Evolutionary conservation across 345 rosid genomes (phyloP).

Genomic region (Brassica napus): DNA sequence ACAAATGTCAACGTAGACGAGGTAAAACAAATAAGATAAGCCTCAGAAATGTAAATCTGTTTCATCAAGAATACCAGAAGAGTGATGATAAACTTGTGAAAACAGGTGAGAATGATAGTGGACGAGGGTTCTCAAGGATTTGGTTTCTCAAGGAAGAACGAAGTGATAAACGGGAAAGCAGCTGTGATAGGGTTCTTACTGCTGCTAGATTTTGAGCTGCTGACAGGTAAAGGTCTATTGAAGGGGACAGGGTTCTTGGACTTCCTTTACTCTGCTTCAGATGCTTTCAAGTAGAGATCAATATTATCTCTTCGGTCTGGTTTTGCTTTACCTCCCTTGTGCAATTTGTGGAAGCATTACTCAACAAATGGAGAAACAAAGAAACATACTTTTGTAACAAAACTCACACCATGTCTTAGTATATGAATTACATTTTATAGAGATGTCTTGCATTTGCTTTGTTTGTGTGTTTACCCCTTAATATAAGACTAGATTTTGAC

Average conservation of each 20-base stretch:
- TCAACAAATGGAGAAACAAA: slow-evolving; percentile 3
- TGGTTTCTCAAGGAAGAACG: slow-evolving; percentile 77
- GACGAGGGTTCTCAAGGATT: slow-evolving; percentile 73
- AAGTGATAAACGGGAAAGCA: slow-evolving; percentile 88
- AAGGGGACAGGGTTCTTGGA: slow-evolving; percentile 95
- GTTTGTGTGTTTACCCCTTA: not conserved
- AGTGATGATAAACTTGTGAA: slow-evolving; percentile 22
- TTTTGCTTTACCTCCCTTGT: slow-evolving; percentile 10
- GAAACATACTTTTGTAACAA: slow-evolving; percentile 10
- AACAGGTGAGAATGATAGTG: slow-evolving; percentile 87
- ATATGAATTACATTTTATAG: slow-evolving; percentile 13
- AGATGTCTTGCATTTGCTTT: slow-evolving; percentile 21
- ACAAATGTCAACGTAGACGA: slow-evolving; percentile 85
- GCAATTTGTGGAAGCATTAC: slow-evolving; percentile 15
- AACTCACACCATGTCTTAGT: slow-evolving; percentile 20
- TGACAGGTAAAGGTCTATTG: slow-evolving; percentile 91
- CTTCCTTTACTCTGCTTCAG: slow-evolving; percentile 64
- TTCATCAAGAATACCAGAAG: not conserved
- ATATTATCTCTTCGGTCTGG: slow-evolving; percentile 14
- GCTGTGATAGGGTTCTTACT: slow-evolving; percentile 85
- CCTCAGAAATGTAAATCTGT: not conserved
- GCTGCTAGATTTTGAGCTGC: slow-evolving; percentile 84
- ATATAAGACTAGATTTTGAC: too few species aligned
- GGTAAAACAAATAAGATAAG: slow-evolving; percentile 44
- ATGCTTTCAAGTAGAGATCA: slow-evolving; percentile 61